Conservation (phyloP, 768 basidiomycete genomes). For the Porpolomopsis calyptriformis region DNA sequence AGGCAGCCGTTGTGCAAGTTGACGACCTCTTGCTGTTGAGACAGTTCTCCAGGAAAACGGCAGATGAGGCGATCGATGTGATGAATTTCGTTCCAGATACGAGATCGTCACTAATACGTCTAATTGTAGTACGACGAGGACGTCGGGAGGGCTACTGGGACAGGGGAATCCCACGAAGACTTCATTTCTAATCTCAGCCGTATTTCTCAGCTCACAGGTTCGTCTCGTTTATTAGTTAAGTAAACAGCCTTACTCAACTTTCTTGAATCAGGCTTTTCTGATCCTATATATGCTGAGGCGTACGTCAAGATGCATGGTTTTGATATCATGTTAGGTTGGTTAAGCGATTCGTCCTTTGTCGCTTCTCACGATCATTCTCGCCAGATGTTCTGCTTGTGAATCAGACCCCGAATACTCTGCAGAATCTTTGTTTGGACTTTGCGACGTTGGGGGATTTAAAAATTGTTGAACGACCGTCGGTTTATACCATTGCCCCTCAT, state of each 20-base stretch:
- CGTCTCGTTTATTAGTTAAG: conserved; percentile 10
- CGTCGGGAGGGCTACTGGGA: conserved; percentile 79
- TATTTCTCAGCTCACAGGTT: conserved; percentile 88
- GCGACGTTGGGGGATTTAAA: conserved; percentile 96
- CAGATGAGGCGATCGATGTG: conserved; percentile 69
- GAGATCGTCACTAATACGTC: conserved; percentile 1
- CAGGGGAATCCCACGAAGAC: conserved; percentile 76
- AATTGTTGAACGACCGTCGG: conserved; percentile 89
- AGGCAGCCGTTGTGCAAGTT: conserved; percentile 68
- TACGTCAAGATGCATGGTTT: conserved; percentile 97
- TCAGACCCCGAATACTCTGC: conserved; percentile 86
- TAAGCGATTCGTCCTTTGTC: not conserved
- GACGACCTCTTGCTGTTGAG: conserved; percentile 89
- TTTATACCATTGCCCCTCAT: conserved; percentile 89
- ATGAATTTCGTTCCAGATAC: conserved; percentile 11
- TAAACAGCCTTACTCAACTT: not conserved
- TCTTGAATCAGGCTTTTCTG: conserved; percentile 69
- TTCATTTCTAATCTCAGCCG: conserved; percentile 89
- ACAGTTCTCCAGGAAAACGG: conserved; percentile 89
- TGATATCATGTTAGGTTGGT: conserved; percentile 81
- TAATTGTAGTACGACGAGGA: conserved; percentile 71
- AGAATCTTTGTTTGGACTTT: conserved; percentile 95
- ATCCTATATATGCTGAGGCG: conserved; percentile 96
- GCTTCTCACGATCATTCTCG: not conserved
- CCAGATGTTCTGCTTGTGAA: conserved; percentile 93